These are phyloP conservation scores for Mycena crocata DNA, from an alignment of 768 basidiomycete species.

Conservation along the genomic window DNA sequence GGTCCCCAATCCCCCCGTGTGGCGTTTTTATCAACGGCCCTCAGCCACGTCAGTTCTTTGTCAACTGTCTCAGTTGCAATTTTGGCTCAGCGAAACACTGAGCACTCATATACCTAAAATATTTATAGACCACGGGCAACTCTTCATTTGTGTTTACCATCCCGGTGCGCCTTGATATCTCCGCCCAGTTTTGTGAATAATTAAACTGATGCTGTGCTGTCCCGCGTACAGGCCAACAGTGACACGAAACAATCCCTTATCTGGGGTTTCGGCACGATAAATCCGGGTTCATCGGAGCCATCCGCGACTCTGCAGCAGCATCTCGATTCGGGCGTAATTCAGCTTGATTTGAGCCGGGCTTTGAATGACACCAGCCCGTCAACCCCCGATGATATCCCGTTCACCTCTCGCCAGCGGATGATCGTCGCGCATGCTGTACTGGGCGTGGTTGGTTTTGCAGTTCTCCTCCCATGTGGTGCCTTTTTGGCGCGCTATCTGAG, in stretches of 20 bases:
- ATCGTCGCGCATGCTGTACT: slow-evolving; percentile 68
- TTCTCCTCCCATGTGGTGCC: slow-evolving; percentile 64
- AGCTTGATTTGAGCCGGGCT: slow-evolving; percentile 61
- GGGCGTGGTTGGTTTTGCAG: slow-evolving; percentile 61
- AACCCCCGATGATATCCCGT: slow-evolving; percentile 51
- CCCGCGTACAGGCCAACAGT: slow-evolving; percentile 54
- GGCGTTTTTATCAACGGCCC: slow-evolving; percentile 53
- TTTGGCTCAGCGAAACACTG: too few relatives aligned
- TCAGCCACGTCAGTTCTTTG: slow-evolving; percentile 51
- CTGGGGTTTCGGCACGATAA: slow-evolving; percentile 65
- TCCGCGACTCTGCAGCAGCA: slow-evolving; percentile 64
- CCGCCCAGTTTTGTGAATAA: neutral
- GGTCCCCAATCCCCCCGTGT: slow-evolving; percentile 62
- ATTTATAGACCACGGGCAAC: slow-evolving; percentile 52
- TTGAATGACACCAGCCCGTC: too few relatives aligned
- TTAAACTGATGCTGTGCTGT: neutral
- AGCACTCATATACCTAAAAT: slow-evolving; percentile 24
- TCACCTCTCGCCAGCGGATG: slow-evolving; percentile 59
- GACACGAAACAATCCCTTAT: slow-evolving; percentile 61
- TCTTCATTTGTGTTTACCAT: slow-evolving; percentile 64
- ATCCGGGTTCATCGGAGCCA: slow-evolving; percentile 57
- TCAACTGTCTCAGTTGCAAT: neutral
- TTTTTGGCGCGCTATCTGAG: too few relatives aligned
- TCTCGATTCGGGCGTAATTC: slow-evolving; percentile 50
- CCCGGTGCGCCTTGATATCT: slow-evolving; percentile 51